Conservation (phyloP, 306 rosid genomes). For the Sechiopsis laciniata region DNA sequence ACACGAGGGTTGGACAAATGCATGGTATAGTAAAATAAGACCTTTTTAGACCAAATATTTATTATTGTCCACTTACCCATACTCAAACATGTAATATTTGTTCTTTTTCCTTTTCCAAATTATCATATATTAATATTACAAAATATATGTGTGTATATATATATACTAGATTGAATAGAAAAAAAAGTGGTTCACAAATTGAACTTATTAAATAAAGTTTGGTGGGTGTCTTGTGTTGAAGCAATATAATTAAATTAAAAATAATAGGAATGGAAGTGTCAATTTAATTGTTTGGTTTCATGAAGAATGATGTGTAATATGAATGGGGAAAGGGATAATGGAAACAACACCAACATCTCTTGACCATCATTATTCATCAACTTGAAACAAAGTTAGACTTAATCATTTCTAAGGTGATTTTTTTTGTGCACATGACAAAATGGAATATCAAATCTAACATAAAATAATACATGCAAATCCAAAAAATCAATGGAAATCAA, state of each 20-base stretch:
- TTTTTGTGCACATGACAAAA: background rate
- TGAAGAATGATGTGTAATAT: background rate
- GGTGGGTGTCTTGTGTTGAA: background rate
- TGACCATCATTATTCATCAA: background rate
- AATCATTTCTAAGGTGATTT: background rate
- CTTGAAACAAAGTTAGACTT: background rate
- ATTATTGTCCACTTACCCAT: background rate
- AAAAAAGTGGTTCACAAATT: background rate
- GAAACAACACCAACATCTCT: background rate
- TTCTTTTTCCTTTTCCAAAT: background rate
- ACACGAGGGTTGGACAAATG: background rate
- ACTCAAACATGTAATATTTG: background rate
- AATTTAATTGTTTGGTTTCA: background rate
- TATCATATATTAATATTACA: too few species aligned
- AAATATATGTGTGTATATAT: too few species aligned
- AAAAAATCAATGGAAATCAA: background rate
- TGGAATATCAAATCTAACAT: constrained; percentile 7
- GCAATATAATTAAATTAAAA: background rate
- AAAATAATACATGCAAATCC: background rate
- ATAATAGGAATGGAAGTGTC: background rate
- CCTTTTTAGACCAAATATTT: too few species aligned
- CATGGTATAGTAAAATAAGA: too few species aligned
- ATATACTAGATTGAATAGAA: background rate
- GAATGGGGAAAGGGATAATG: constrained; percentile 3
- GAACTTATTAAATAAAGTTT: background rate